Conservation (phyloP, 257 asterid species). For the Leonotis leonurus region DNA sequence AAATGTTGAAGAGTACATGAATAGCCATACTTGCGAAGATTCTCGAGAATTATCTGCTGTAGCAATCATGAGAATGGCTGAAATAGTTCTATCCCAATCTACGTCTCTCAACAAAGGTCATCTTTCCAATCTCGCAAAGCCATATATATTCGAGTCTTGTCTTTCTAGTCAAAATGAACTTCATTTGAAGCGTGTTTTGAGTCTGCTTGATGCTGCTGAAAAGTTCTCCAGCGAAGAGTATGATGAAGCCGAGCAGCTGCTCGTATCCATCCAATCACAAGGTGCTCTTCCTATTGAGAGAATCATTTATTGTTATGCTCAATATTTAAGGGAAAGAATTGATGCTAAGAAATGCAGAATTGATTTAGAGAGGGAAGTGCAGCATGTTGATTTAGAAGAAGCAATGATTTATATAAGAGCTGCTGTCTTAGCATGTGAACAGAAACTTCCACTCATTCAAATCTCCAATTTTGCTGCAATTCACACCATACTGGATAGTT, state of each 20-base stretch:
- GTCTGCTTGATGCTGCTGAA: not conserved
- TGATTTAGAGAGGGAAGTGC: not conserved
- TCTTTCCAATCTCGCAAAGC: not conserved
- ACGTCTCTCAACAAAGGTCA: not conserved
- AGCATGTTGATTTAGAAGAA: slow-evolving; percentile 16
- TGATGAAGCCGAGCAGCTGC: not conserved
- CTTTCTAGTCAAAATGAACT: not conserved
- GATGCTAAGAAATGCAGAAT: not conserved
- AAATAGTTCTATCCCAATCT: not conserved
- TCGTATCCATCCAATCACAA: not conserved
- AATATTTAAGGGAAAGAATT: not conserved
- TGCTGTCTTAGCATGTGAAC: not conserved
- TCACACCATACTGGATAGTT: slow-evolving; percentile 30
- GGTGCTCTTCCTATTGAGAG: not conserved
- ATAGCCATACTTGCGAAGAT: no score
- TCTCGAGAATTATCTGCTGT: not conserved
- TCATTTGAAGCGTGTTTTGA: not conserved
- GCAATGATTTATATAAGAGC: not conserved
- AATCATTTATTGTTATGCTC: not conserved
- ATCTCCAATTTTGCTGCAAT: slow-evolving; percentile 30
- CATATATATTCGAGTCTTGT: not conserved
- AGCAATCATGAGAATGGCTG: not conserved
- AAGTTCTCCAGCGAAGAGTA: not conserved
- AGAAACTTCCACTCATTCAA: slow-evolving; percentile 25
- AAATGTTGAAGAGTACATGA: no score